Base-by-base conservation (phyloP, 2,329 filamentous ascomycete species). In the Colletotrichum truncatum region DNA sequence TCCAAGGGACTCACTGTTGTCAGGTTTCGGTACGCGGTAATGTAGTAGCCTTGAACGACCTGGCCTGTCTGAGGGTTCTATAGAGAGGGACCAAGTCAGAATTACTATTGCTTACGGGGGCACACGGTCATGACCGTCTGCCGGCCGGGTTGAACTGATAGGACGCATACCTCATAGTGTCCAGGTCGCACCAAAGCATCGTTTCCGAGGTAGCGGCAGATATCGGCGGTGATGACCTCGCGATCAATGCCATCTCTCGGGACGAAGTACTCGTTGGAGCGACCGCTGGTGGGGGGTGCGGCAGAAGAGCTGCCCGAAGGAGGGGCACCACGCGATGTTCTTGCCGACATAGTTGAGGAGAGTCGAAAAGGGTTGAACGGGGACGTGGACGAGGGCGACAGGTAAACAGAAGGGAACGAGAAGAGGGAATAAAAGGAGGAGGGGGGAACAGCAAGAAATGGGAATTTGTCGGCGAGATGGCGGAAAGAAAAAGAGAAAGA, bases 191-290 rank as follows among this genome's bases (percentile, higher is more conserved):
- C 91, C 73, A 93, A 85, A 71, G 92, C 92, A 83, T 94, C 92
- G 77, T 93, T 93, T 74, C 92, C 92, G 71, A 94, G 85, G 77
- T 93, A 94, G 75, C 91, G 91, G 82, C 92, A 94, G 70, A 94
- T 93, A 77, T 94, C 92, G 75, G 91, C 90, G 68, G 92, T 93
- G 79, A 94, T 93, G 73, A 94, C 92, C 78, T 94, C 91, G 72
- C 91, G 89, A 77, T 92, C 91, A 78, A 94, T 94, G 75, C 92
- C 91, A 78, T 93, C 90, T 73, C 90, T 88, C 46, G 91, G 90
- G 59, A 94, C 89, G 77, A 94, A 94, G 77, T 93, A 94, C 80
- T 93, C 91, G 78, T 93, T 93, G 76, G 91, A 87, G 66, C 87
- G 85, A 68, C 76, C 75, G 63, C 80, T 78, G 60, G 81, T 76